These are phyloP conservation scores for Didymosphaeria variabile DNA, from an alignment of 2,329 filamentous ascomycete species.

Conservation along the genomic window DNA sequence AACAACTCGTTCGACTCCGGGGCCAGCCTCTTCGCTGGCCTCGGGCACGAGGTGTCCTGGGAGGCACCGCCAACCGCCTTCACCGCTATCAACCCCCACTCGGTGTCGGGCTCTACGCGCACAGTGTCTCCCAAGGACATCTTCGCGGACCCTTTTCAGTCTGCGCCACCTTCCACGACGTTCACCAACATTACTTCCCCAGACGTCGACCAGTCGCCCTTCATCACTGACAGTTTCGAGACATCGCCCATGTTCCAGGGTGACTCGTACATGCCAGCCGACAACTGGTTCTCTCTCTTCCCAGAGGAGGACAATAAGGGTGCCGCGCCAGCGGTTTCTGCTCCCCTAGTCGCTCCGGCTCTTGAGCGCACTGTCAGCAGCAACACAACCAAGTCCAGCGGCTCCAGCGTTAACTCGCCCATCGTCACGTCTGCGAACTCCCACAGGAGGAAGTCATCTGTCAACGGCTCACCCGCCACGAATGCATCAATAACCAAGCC, in stretches of 20 bases:
- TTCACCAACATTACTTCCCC: constrained; percentile 88
- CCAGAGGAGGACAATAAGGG: constrained; percentile 58
- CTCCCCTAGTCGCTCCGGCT: constrained; percentile 30
- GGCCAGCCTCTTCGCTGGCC: constrained; percentile 57
- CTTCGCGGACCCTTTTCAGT: constrained; percentile 73
- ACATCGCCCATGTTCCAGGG: constrained; percentile 79
- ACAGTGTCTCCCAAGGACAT: constrained; percentile 89
- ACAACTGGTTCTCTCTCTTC: constrained; percentile 79
- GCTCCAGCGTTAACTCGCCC: constrained; percentile 49
- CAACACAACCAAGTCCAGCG: constrained; percentile 46
- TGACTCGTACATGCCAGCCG: constrained; percentile 63
- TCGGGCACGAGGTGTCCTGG: constrained; percentile 44
- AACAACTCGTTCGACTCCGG: constrained; percentile 57
- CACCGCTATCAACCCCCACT: constrained; percentile 55
- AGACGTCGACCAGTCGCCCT: constrained; percentile 78
- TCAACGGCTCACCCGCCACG: constrained; percentile 61
- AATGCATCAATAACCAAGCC: constrained; percentile 76
- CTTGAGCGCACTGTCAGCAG: constrained; percentile 55
- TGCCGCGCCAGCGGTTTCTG: constrained; percentile 34
- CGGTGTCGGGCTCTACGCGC: constrained; percentile 48
- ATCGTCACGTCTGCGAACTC: constrained; percentile 44
- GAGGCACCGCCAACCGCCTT: constrained; percentile 47
- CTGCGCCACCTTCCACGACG: constrained; percentile 81
- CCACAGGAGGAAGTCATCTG: constrained; percentile 53
- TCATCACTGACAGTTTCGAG: constrained; percentile 74